phyloP scores from a whole-genome alignment of 768 basidiomycete species.

The Russula brevipes region DNA sequence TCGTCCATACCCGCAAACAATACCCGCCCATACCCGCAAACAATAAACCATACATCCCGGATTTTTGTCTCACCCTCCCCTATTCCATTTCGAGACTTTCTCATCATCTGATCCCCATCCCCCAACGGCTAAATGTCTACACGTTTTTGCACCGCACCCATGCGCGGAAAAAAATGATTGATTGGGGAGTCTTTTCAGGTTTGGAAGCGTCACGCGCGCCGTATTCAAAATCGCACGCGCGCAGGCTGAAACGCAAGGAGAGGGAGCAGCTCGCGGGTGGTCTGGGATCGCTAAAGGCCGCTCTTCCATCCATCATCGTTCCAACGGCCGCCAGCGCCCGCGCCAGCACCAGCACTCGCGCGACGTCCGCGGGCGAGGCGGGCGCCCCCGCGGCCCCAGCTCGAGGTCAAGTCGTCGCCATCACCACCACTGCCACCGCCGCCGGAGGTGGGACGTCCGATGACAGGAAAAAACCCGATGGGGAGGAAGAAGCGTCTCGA shows the following conservation, averaged over 20 bases:
- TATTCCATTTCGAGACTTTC: neutral
- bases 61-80: neutral
- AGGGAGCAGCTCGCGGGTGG: conserved; percentile 39
- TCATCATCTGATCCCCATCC: no score
- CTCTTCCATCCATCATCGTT: conserved; percentile 49
- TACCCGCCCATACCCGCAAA: neutral
- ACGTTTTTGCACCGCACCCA: no score
- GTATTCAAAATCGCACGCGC: conserved; percentile 67
- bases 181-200: conserved; percentile 31
- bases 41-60: neutral
- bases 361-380: conserved; percentile 16
- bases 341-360: no score
- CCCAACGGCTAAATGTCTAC: no score
- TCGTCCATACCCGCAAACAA: neutral
- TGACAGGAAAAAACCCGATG: neutral
- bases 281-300: conserved; percentile 38
- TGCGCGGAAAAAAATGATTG: neutral
- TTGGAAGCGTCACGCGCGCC: conserved; percentile 47
- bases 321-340: neutral
- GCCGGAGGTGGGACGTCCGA: neutral
- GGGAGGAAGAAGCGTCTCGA: neutral
- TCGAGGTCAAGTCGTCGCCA: no score
- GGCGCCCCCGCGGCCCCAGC: conserved; percentile 5
- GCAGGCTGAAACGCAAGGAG: conserved; percentile 65
- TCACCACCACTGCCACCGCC: neutral